A percentile compares a stretch with the other conserved stretches of the same genome.
phyloP scores from a whole-genome alignment of 2,329 filamentous ascomycete genomes.

The Kalaharituber pfeilii region DNA sequence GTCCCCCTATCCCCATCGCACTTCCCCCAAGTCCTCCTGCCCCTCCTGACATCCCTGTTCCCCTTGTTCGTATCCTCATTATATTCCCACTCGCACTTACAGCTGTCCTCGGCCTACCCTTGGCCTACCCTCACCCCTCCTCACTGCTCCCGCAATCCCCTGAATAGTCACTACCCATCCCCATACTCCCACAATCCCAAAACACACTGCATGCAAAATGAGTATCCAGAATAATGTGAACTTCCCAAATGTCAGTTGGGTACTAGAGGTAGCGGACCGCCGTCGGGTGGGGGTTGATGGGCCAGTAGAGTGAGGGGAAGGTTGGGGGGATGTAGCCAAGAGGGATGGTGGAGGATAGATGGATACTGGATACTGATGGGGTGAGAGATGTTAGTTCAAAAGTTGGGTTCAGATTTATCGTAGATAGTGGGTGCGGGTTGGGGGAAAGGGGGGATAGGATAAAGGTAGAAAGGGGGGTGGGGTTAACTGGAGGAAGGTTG shows the following conservation, averaged over 20 bases:
- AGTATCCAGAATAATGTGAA: slow-evolving; percentile 80
- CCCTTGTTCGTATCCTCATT: slow-evolving; percentile 35
- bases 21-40: neutral
- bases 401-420: too few species aligned
- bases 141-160: too few species aligned
- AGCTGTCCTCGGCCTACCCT: too few species aligned
- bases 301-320: slow-evolving; percentile 73
- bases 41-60: slow-evolving; percentile 31
- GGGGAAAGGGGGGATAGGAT: too few species aligned
- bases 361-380: too few species aligned
- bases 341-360: slow-evolving; percentile 32
- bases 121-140: too few species aligned
- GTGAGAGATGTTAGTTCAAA: too few species aligned
- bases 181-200: slow-evolving; percentile 52
- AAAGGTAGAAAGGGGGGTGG: too few species aligned
- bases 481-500: too few species aligned
- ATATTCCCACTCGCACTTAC: too few species aligned
- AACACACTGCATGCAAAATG: slow-evolving; percentile 57
- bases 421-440: too few species aligned
- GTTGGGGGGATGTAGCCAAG: slow-evolving; percentile 47
- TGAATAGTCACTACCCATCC: slow-evolving; percentile 55
- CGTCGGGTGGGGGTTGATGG: slow-evolving; percentile 39
- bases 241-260: slow-evolving; percentile 60
- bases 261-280: slow-evolving; percentile 52
- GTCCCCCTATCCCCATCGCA: neutral